Evolutionary conservation across 768 basidiomycete genomes (phyloP).

Genomic region (Tylopilus plumbeoviolaceoides): DNA sequence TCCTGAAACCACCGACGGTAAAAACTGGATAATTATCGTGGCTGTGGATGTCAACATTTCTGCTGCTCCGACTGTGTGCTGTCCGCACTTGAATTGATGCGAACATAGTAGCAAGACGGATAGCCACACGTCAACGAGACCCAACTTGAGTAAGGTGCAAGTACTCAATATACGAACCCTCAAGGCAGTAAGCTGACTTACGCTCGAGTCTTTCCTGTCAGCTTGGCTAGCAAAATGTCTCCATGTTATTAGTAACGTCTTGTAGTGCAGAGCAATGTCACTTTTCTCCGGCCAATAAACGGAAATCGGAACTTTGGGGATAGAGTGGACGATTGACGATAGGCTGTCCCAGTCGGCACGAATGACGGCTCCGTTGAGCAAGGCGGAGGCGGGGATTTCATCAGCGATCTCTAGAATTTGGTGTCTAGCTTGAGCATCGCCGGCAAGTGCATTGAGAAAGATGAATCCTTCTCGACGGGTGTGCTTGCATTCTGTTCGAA

Average conservation of each 20-base stretch:
- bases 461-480: conserved; percentile 32
- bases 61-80: conserved; percentile 34
- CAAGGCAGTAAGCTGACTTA: conserved; percentile 15
- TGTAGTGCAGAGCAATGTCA: conserved; percentile 40
- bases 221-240: conserved; percentile 20
- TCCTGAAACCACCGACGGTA: conserved; percentile 14
- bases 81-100: conserved; percentile 38
- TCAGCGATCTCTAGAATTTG: conserved; percentile 4
- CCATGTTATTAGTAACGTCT: conserved; percentile 39
- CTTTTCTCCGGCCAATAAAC: conserved; percentile 35
- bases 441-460: conserved; percentile 37
- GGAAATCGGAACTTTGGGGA: conserved; percentile 21
- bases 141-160: conserved; percentile 27
- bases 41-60: conserved; percentile 34
- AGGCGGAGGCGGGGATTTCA: conserved; percentile 27
- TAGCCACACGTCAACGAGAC: conserved; percentile 48
- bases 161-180: conserved; percentile 1
- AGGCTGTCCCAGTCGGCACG: conserved; percentile 25
- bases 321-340: conserved; percentile 22
- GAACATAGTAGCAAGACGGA: conserved; percentile 51
- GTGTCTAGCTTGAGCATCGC: conserved; percentile 11
- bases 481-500: conserved; percentile 20
- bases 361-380: conserved; percentile 47
- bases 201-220: conserved; percentile 20
- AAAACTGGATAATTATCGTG: conserved; percentile 35